Percentiles rank a stretch among this genome's conserved stretches.
phyloP scores from a whole-genome alignment of 1,284 basidiomycete species.

The Pulchroboletus neoregius region DNA sequence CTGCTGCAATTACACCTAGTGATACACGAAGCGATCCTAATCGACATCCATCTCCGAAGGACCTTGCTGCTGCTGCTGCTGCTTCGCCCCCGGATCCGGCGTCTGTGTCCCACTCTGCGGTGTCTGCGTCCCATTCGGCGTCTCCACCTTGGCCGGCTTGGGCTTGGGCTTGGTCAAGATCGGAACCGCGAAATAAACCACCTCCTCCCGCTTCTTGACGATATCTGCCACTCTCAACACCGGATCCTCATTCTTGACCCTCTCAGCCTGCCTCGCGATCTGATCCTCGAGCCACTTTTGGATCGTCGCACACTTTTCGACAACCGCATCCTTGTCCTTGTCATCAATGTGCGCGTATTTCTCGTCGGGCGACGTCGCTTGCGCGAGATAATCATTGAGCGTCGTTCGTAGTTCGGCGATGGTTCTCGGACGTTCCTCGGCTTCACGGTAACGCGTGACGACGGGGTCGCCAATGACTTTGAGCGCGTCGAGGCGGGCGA shows the following conservation, averaged over 20 bases:
- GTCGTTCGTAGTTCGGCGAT: slow-evolving; percentile 77
- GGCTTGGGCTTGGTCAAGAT: slow-evolving; percentile 89
- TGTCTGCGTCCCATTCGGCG: slow-evolving; percentile 50
- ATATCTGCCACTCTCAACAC: slow-evolving; percentile 79
- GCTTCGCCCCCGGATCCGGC: slow-evolving; percentile 42
- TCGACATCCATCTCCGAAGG: slow-evolving; percentile 81
- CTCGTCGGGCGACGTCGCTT: slow-evolving; percentile 80
- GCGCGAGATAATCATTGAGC: slow-evolving; percentile 76
- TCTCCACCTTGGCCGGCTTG: slow-evolving; percentile 60
- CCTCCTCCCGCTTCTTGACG: slow-evolving; percentile 83
- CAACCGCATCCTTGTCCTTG: slow-evolving; percentile 79
- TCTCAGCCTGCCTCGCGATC: slow-evolving; percentile 79
- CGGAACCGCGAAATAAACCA: slow-evolving; percentile 79
- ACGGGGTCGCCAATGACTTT: slow-evolving; percentile 84
- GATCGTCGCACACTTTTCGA: slow-evolving; percentile 76
- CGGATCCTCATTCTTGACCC: slow-evolving; percentile 82
- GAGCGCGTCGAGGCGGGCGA: slow-evolving; percentile 72
- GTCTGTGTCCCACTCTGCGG: slow-evolving; percentile 59
- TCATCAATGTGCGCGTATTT: slow-evolving; percentile 84
- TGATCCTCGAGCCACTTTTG: slow-evolving; percentile 95
- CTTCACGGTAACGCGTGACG: slow-evolving; percentile 74
- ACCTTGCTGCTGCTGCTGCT: slow-evolving; percentile 41
- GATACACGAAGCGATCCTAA: slow-evolving; percentile 35
- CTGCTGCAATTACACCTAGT: too few species aligned
- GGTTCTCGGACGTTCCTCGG: slow-evolving; percentile 72